Conservation (phyloP, 305 asterid species). For the Fraxinus sp. region DNA sequence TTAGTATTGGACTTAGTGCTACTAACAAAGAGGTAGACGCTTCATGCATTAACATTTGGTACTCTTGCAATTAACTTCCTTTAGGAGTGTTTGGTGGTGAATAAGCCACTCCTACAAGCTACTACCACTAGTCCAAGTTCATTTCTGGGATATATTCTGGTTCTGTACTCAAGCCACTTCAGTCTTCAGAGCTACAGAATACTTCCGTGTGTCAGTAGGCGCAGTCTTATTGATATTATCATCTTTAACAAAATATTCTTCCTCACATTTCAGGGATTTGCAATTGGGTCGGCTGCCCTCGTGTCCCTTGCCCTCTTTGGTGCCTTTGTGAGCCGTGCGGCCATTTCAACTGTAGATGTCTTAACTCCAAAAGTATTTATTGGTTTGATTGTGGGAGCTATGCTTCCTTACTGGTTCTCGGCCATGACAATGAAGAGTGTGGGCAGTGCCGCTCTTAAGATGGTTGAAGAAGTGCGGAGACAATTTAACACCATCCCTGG, state of each 20-base stretch:
- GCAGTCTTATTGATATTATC: background rate
- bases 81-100: background rate
- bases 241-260: background rate
- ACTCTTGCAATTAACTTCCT: background rate
- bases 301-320: conserved; percentile 84
- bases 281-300: conserved; percentile 81
- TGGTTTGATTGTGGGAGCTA: conserved; percentile 76
- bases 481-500: conserved; percentile 77
- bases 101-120: background rate
- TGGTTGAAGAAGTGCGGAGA: conserved; percentile 83
- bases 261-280: conserved; percentile 57
- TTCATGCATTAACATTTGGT: background rate
- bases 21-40: background rate
- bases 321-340: conserved; percentile 80
- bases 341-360: conserved; percentile 62
- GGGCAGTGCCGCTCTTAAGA: conserved; percentile 78
- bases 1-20: background rate
- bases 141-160: background rate
- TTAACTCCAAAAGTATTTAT: conserved; percentile 69
- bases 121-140: background rate
- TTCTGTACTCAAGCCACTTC: background rate
- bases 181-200: background rate
- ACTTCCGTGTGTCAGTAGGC: background rate
- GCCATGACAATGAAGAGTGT: conserved; percentile 91
- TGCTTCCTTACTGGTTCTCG: conserved; percentile 89